Base-by-base conservation (phyloP, 2,329 filamentous ascomycete species). In the Colletotrichum gloeosporioides region DNA sequence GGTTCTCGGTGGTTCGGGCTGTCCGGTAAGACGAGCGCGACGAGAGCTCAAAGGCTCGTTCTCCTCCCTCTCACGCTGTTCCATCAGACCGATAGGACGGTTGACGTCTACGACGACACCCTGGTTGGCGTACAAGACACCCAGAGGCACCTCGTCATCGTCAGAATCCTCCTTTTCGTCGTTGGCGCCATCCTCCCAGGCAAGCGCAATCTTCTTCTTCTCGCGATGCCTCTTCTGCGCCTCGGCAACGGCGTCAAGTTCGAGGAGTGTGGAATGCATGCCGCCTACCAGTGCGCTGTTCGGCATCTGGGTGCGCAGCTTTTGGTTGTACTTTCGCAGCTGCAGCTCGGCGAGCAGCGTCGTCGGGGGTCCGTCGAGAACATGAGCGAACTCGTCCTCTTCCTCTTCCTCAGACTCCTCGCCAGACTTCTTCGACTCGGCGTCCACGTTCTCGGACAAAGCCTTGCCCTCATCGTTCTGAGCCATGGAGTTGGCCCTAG, bases 281-380 rank as follows among this genome's bases (percentile, higher is more conserved):
- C 95, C 96, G 71, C 94, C 93, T 25, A 94, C 93, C 79, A 88
- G 89, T 4, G 86, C 85, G 61, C 89, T 91, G 36, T 91, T 89
- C 27, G 93, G 89, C 16, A 94, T 94, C 27, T 93, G 91, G 34
- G 93, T 97, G 44, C 97, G 93, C 77, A 93, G 89, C 84, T 95
- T 96, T 80, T 98, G 93, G 80, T 98, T 95, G 76, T 95, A 93
- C 83, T 99, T 99, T 67, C 97, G 94, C 78, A 98, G 87, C 82
- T 98, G 95, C 9, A 99, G 88, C 83, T 99, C 97, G 0, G 97
- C 97, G 29, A 99, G 90, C 1, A 99, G 89, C 0, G 97, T 99
- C 1, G 96, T 98, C 1, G 97, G 97, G 6, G 93, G 90, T 1
- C 95, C 95, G 69, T 93, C 89, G 78, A 93, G 2, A 9, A 76